Evolutionary conservation across 305 asterid species (phyloP).

Genomic region (Petunia hybrid): DNA sequence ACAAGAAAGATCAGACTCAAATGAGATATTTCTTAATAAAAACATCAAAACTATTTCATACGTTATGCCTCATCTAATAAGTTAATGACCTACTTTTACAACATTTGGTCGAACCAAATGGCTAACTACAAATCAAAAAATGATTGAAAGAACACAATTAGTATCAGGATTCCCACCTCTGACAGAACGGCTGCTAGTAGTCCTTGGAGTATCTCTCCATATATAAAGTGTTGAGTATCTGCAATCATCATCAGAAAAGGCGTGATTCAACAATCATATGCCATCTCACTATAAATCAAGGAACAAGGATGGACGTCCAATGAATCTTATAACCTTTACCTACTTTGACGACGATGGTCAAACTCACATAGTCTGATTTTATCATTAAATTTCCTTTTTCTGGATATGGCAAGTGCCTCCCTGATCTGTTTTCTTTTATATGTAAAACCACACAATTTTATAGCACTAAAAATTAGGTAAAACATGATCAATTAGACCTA

Average conservation of each 20-base stretch:
- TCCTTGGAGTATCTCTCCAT: neutral
- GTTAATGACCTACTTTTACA: neutral
- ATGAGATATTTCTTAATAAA: no score
- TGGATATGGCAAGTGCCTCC: neutral
- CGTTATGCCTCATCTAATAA: neutral
- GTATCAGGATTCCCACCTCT: neutral
- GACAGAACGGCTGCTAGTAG: neutral
- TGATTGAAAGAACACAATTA: neutral
- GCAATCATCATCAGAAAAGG: neutral
- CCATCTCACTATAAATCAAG: neutral
- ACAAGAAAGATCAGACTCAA: no score
- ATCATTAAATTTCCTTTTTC: neutral
- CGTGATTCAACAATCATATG: neutral
- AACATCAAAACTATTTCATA: no score
- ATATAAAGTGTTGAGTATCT: neutral
- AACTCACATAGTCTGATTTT: neutral
- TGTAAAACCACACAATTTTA: neutral
- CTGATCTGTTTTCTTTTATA: neutral
- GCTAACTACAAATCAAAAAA: neutral
- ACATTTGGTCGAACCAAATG: neutral
- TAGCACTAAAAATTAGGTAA: no score
- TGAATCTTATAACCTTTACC: neutral
- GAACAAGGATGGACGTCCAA: neutral
- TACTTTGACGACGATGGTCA: neutral
- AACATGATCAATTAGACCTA: neutral